Conservation (phyloP, 2,329 filamentous ascomycete genomes). For the Fusarium humuli region DNA sequence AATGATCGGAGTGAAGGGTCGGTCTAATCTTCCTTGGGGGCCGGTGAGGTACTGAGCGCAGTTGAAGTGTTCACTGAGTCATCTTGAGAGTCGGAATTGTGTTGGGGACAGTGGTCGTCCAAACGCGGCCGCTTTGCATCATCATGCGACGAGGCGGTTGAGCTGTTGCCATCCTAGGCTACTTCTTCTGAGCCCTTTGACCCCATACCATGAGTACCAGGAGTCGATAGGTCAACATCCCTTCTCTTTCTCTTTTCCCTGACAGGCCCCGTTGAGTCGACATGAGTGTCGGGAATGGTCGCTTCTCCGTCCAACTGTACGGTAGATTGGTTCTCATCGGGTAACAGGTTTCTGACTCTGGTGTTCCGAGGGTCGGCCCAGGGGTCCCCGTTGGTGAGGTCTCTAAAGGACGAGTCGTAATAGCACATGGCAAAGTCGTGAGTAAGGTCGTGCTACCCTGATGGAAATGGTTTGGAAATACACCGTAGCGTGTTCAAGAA, state of each 20-base stretch:
- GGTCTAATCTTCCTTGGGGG: too few relatives aligned
- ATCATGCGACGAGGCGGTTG: neutral
- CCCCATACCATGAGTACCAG: neutral
- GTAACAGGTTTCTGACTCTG: neutral
- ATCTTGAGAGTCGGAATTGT: neutral
- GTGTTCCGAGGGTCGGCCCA: neutral
- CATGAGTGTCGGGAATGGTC: neutral
- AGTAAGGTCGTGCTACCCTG: neutral
- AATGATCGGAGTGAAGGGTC: neutral
- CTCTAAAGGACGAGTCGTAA: neutral
- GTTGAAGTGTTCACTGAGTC: too few relatives aligned
- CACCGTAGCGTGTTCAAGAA: too few relatives aligned
- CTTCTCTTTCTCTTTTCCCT: neutral
- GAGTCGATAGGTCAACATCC: neutral
- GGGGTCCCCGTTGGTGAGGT: neutral
- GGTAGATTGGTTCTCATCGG: neutral
- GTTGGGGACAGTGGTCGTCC: too few relatives aligned
- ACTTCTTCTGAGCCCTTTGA: neutral
- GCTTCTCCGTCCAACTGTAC: neutral
- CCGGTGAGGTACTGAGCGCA: too few relatives aligned
- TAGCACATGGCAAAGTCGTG: neutral
- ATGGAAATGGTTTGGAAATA: neutral
- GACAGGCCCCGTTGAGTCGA: neutral
- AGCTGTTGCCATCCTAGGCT: neutral
- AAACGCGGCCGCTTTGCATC: neutral